Evolutionary conservation across 768 basidiomycete genomes (phyloP).

Genomic region (Macrolepiota dolichaula): DNA sequence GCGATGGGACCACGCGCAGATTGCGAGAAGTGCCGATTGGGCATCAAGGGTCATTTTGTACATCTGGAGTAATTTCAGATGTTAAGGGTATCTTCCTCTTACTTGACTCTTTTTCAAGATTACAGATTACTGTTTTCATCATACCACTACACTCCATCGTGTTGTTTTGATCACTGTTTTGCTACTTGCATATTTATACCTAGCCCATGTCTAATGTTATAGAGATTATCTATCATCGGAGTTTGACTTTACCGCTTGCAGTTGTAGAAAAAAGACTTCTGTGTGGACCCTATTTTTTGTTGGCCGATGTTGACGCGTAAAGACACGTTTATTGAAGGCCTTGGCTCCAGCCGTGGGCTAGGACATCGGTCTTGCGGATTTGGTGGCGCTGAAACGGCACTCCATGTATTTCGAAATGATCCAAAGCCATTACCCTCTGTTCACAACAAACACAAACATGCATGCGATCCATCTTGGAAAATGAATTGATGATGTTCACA

Average conservation of each 20-base stretch:
- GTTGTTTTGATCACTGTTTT: not conserved
- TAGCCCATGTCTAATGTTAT: not conserved
- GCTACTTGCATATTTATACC: not conserved
- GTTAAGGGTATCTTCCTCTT: not conserved
- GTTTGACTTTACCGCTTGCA: not conserved
- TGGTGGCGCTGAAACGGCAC: not conserved
- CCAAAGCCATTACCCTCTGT: not conserved
- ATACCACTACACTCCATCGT: no score
- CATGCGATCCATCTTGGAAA: slow-evolving; percentile 8
- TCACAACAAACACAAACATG: slow-evolving; percentile 3
- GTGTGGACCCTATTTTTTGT: not conserved
- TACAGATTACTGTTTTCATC: no score
- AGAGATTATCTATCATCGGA: not conserved
- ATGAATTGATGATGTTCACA: slow-evolving; percentile 6
- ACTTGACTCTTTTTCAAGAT: not conserved
- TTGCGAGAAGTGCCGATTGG: slow-evolving; percentile 61
- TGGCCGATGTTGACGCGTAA: not conserved
- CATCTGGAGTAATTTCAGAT: slow-evolving; percentile 47
- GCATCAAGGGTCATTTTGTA: slow-evolving; percentile 70
- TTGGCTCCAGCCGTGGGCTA: not conserved
- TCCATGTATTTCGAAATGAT: not conserved
- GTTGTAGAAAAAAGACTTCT: not conserved
- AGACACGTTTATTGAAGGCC: not conserved
- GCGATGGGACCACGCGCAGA: slow-evolving; percentile 72
- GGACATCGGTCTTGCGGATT: no score